phyloP scores from a whole-genome alignment of 1,139 yeast species.

The Suhomyces chickasaworum region DNA sequence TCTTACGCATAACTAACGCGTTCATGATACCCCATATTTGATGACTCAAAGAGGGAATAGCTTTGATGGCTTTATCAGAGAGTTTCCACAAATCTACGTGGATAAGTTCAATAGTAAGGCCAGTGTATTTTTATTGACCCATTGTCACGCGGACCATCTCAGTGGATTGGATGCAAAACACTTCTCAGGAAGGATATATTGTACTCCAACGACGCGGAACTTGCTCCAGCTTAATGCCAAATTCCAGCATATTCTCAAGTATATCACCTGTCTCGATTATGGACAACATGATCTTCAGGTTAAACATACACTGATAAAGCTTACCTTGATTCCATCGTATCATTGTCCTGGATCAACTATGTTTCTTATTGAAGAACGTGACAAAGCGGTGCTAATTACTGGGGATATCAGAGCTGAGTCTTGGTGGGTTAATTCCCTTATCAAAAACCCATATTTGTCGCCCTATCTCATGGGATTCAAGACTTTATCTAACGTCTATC shows the following conservation, averaged over 20 bases:
- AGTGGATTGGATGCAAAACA: slow-evolving; percentile 45
- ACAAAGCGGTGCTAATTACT: slow-evolving; percentile 47
- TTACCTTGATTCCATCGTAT: slow-evolving; percentile 43
- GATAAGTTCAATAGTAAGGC: slow-evolving; percentile 45
- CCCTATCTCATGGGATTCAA: slow-evolving; percentile 45
- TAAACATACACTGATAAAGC: not conserved
- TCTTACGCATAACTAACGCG: not conserved
- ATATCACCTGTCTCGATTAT: slow-evolving; percentile 20
- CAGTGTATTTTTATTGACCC: slow-evolving; percentile 47
- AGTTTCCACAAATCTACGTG: slow-evolving; percentile 41
- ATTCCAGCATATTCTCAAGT: slow-evolving; percentile 27
- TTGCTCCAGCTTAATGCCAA: slow-evolving; percentile 29
- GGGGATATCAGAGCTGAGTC: slow-evolving; percentile 64
- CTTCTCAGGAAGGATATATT: slow-evolving; percentile 50
- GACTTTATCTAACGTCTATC: slow-evolving; percentile 48
- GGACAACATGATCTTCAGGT: slow-evolving; percentile 20
- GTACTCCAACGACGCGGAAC: slow-evolving; percentile 49
- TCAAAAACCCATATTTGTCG: slow-evolving; percentile 40
- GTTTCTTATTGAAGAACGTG: slow-evolving; percentile 48
- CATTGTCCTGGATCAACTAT: slow-evolving; percentile 68
- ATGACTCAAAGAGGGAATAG: slow-evolving; percentile 20
- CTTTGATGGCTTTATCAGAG: slow-evolving; percentile 33
- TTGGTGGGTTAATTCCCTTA: slow-evolving; percentile 50
- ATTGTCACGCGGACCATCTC: slow-evolving; percentile 60
- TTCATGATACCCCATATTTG: not conserved